These are phyloP conservation scores for Hygrocybe punicea DNA, from an alignment of 768 basidiomycete genomes.

Conservation along the genomic window DNA sequence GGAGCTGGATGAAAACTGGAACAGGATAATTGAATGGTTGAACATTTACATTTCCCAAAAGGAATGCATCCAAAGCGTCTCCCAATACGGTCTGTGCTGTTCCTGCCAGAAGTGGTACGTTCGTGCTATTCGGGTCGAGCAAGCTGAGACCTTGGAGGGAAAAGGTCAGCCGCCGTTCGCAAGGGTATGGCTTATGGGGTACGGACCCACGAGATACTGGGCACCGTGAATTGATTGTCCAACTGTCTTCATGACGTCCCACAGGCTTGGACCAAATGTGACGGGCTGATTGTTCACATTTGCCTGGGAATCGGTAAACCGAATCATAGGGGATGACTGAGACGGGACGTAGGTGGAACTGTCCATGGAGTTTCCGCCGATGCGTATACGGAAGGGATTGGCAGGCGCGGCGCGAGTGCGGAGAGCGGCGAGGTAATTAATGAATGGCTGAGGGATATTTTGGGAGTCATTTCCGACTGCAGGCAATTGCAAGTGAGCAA, in stretches of 20 bases:
- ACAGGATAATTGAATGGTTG: background rate
- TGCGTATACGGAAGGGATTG: conserved; percentile 43
- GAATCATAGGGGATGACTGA: conserved; percentile 42
- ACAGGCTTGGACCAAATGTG: conserved; percentile 46
- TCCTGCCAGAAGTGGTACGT: conserved; percentile 30
- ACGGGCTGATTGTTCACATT: conserved; percentile 48
- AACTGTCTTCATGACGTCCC: conserved; percentile 45
- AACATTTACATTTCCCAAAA: conserved; percentile 47
- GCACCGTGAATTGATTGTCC: conserved; percentile 25
- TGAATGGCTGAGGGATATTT: conserved; percentile 49
- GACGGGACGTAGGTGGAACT: conserved; percentile 42
- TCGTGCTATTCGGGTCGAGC: conserved; percentile 37
- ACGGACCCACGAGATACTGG: background rate
- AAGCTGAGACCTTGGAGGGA: conserved; percentile 41
- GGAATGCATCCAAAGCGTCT: conserved; percentile 41
- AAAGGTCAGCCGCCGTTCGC: conserved; percentile 28
- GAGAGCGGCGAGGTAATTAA: conserved; percentile 58
- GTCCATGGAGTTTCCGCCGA: conserved; percentile 51
- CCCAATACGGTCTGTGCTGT: conserved; percentile 39
- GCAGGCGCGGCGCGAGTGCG: conserved; percentile 42
- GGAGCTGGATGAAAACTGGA: background rate
- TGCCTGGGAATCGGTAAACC: conserved; percentile 31
- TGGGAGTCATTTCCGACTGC: conserved; percentile 52
- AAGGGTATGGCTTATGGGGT: background rate
- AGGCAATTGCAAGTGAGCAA: background rate